Evolutionary conservation across 495 filamentous ascomycete species (phyloP).

Genomic region (Cenococcum geophilum): DNA sequence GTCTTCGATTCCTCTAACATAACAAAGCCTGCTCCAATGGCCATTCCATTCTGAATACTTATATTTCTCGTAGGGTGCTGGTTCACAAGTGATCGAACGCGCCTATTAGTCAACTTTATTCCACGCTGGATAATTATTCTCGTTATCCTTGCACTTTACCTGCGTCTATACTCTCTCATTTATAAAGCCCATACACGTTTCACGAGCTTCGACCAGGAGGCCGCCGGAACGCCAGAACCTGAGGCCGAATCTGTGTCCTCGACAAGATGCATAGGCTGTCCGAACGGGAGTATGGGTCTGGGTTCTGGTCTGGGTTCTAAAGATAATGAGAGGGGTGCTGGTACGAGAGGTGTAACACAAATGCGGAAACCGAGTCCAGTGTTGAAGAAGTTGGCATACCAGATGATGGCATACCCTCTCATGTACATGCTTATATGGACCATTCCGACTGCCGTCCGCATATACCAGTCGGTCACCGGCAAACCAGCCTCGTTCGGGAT

Average conservation of each 20-base stretch:
- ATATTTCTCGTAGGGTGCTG: constrained; percentile 38
- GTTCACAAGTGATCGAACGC: constrained; percentile 41
- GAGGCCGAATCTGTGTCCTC: constrained; percentile 28
- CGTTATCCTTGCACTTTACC: constrained; percentile 39
- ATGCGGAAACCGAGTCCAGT: constrained; percentile 14
- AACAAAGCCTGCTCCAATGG: neutral
- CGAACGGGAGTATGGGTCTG: constrained; percentile 23
- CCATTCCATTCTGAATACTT: neutral
- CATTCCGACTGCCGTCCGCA: constrained; percentile 41
- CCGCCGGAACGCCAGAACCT: constrained; percentile 11
- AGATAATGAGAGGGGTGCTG: constrained; percentile 9
- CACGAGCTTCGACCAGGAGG: constrained; percentile 35
- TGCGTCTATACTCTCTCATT: constrained; percentile 41
- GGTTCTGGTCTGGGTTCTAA: constrained; percentile 4
- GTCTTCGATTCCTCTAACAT: neutral
- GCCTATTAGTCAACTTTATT: constrained; percentile 43
- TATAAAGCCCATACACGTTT: constrained; percentile 41
- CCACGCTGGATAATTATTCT: constrained; percentile 43
- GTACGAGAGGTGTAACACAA: constrained; percentile 9
- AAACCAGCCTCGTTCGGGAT: constrained; percentile 38
- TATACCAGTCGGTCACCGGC: constrained; percentile 39
- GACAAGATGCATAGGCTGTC: constrained; percentile 20
- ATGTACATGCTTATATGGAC: constrained; percentile 44
- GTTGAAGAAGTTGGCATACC: constrained; percentile 38
- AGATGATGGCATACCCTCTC: constrained; percentile 44